These are phyloP conservation scores for Cyclotella kingstonii DNA, from an alignment of 108 stramenopile genomes.

Conservation along the genomic window DNA sequence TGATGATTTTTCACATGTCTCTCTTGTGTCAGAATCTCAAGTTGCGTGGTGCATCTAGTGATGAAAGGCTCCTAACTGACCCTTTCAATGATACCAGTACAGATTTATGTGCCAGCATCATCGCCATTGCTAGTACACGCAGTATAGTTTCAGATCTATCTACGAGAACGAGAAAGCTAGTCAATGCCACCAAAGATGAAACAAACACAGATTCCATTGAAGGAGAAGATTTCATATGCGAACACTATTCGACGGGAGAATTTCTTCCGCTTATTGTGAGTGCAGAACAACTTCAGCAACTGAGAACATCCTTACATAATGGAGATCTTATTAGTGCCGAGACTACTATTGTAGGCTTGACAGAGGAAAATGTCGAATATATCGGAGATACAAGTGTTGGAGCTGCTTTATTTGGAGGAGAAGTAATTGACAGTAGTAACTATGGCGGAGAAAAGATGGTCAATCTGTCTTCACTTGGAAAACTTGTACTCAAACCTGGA, in stretches of 20 bases:
- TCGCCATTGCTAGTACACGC: conserved; percentile 7
- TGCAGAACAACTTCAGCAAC: conserved; percentile 6
- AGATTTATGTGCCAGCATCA: conserved; percentile 13
- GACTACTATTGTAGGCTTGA: conserved; percentile 6
- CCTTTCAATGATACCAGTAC: neutral
- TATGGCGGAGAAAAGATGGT: neutral
- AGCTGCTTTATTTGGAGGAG: neutral
- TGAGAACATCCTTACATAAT: neutral
- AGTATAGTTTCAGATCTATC: neutral
- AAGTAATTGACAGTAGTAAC: neutral
- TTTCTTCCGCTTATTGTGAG: conserved; percentile 1
- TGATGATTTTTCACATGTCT: no score
- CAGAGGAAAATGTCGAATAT: conserved; percentile 3
- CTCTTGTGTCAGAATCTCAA: no score
- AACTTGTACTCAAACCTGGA: conserved; percentile 2
- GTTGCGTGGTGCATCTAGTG: neutral
- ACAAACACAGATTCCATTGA: neutral
- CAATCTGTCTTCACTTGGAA: neutral
- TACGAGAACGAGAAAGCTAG: neutral
- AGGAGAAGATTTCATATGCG: conserved; percentile 5
- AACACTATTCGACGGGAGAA: neutral
- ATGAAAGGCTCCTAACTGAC: conserved; percentile 4
- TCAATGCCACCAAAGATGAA: neutral
- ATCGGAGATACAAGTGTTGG: neutral
- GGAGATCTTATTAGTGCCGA: conserved; percentile 8